Percentiles rank a stretch among this genome's conserved stretches.
These are phyloP conservation scores for Fusarium globosum DNA, from an alignment of 2,329 filamentous ascomycete genomes.

Conservation along the genomic window DNA sequence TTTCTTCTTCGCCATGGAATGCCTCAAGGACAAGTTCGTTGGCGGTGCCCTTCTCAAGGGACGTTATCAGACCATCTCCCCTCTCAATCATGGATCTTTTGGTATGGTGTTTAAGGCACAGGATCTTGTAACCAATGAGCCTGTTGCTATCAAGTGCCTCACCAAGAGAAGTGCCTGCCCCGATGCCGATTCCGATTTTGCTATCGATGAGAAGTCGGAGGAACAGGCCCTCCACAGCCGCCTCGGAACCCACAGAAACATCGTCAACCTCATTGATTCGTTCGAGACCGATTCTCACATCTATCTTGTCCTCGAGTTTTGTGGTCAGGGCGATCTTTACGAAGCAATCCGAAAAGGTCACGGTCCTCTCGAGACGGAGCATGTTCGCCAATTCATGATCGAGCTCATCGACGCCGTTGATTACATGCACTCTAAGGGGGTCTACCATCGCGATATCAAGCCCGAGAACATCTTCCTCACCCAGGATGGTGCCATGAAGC, in stretches of 20 bases:
- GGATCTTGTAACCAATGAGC: slow-evolving; percentile 79
- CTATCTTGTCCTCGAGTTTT: slow-evolving; percentile 95
- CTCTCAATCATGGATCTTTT: slow-evolving; percentile 98
- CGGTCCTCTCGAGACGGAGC: slow-evolving; percentile 92
- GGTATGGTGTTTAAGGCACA: slow-evolving; percentile 97
- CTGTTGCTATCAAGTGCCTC: slow-evolving; percentile 95
- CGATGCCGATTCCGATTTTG: slow-evolving; percentile 71
- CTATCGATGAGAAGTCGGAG: slow-evolving; percentile 84
- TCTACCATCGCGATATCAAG: slow-evolving; percentile 99
- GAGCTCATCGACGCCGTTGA: slow-evolving; percentile 90
- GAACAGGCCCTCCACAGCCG: slow-evolving; percentile 83
- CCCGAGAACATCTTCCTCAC: slow-evolving; percentile 98
- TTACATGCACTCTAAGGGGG: slow-evolving; percentile 88
- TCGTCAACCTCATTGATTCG: slow-evolving; percentile 90
- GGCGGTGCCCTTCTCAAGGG: slow-evolving; percentile 84
- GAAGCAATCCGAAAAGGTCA: slow-evolving; percentile 92
- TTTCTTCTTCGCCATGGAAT: slow-evolving; percentile 70
- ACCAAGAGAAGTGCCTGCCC: slow-evolving; percentile 79
- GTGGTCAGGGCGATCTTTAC: slow-evolving; percentile 93
- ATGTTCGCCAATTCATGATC: slow-evolving; percentile 97
- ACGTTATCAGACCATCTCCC: slow-evolving; percentile 90
- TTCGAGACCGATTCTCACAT: slow-evolving; percentile 93
- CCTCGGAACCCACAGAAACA: slow-evolving; percentile 84
- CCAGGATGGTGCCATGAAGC: slow-evolving; percentile 88
- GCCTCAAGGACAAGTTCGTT: slow-evolving; percentile 84